A percentile compares a stretch with the other conserved stretches of the same genome.
Evolutionary conservation across 2,329 filamentous ascomycete species (phyloP).

Genomic region (Penicillium digitatum): DNA sequence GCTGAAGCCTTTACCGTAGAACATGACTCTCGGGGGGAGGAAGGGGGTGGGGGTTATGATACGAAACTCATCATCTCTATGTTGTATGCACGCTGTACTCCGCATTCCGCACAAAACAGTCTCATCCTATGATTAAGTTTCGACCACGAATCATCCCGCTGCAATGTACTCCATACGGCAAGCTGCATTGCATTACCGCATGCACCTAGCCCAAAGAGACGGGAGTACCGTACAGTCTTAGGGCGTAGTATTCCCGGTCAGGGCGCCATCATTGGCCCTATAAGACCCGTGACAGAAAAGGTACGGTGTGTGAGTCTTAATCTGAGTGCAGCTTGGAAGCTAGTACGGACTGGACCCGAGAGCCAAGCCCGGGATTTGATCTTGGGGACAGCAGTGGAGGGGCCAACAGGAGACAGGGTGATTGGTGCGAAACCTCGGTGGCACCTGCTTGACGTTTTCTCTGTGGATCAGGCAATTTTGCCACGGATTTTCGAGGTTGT

Average conservation of each 20-base stretch:
- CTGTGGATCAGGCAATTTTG: neutral
- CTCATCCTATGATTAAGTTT: constrained; percentile 6
- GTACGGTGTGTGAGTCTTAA: neutral
- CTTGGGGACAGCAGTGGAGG: neutral
- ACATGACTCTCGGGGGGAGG: no score
- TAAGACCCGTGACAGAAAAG: neutral
- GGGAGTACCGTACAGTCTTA: neutral
- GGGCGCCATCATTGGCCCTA: constrained; percentile 8
- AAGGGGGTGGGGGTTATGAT: neutral
- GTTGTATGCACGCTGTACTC: neutral
- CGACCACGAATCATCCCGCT: constrained; percentile 12
- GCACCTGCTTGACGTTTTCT: neutral
- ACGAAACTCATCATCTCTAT: neutral
- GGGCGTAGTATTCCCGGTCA: neutral
- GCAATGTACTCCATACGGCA: constrained; percentile 20
- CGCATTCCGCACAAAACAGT: neutral
- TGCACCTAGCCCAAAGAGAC: constrained; percentile 21
- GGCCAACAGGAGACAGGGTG: neutral
- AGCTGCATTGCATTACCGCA: constrained; percentile 23
- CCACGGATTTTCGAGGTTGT: neutral
- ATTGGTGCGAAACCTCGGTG: neutral
- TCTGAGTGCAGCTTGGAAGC: neutral
- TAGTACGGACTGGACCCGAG: neutral
- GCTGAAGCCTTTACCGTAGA: neutral
- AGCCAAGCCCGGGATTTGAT: constrained; percentile 11